Evolutionary conservation across 2,329 filamentous ascomycete genomes (phyloP).

Genomic region (Juglanconis sp.): DNA sequence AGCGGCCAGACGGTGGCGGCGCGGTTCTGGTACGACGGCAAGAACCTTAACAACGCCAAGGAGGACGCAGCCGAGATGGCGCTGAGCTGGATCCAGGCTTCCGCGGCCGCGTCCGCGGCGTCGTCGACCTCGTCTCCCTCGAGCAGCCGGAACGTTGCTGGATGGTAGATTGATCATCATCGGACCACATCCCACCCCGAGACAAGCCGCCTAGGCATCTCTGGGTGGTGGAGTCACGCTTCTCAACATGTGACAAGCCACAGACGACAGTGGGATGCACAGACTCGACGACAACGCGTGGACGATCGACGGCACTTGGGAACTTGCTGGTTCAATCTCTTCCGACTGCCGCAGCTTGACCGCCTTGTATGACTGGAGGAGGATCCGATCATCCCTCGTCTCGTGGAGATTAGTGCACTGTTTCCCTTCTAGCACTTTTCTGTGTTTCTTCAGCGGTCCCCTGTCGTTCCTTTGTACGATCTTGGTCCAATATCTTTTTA

Average conservation of each 20-base stretch:
- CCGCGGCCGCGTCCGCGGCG: slow-evolving; percentile 27
- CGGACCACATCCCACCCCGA: neutral
- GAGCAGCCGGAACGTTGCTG: slow-evolving; percentile 30
- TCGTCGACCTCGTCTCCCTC: slow-evolving; percentile 35
- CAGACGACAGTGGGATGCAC: neutral
- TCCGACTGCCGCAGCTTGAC: neutral
- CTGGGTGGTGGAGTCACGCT: neutral
- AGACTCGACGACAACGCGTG: slow-evolving; percentile 1
- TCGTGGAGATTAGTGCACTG: neutral
- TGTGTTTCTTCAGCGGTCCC: neutral
- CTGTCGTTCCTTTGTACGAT: neutral
- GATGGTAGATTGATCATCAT: slow-evolving; percentile 27
- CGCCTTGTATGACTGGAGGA: neutral
- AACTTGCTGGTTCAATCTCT: neutral
- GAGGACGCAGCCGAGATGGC: slow-evolving; percentile 90
- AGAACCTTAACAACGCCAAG: slow-evolving; percentile 80
- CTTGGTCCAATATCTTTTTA: neutral
- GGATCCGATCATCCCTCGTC: neutral
- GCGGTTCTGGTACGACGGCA: slow-evolving; percentile 87
- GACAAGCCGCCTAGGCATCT: neutral
- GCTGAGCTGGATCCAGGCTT: slow-evolving; percentile 48
- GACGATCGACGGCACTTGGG: neutral
- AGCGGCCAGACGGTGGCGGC: slow-evolving; percentile 64
- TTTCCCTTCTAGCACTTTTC: neutral
- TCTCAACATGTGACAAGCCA: slow-evolving; percentile 17